A percentile compares a stretch with the other conserved stretches of the same genome.
Evolutionary conservation across 257 asterid genomes (phyloP).

Genomic region (Solanum sitiens): DNA sequence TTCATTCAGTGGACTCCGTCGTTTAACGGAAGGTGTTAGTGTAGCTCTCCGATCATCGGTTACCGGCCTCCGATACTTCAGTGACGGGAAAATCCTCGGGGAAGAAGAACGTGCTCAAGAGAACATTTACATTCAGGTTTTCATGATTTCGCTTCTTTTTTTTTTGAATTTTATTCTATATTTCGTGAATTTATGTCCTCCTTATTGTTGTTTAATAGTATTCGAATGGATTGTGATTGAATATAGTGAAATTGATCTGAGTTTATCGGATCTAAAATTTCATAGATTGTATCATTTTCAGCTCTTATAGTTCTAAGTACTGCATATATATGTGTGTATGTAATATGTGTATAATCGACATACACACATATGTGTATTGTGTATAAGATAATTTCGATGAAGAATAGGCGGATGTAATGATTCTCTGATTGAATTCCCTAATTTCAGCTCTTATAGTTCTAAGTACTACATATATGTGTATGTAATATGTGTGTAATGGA

Average conservation of each 20-base stretch:
- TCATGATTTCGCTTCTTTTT: neutral
- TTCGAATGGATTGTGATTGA: neutral
- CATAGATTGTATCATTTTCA: neutral
- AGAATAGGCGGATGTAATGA: neutral
- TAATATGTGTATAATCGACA: too few relatives aligned
- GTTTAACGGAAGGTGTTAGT: conserved; percentile 24
- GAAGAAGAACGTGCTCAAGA: conserved; percentile 94
- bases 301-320: neutral
- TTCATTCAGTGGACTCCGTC: conserved; percentile 16
- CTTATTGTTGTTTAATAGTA: neutral
- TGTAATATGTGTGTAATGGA: neutral
- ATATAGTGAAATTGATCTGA: neutral
- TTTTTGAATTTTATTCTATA: neutral
- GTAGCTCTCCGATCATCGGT: conserved; percentile 16
- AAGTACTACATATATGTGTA: neutral
- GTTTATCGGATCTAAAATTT: neutral
- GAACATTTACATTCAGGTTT: conserved; percentile 48
- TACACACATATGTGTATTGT: neutral
- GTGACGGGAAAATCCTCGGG: conserved; percentile 50
- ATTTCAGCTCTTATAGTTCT: neutral
- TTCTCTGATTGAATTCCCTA: neutral
- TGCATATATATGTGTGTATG: neutral
- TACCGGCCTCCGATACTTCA: conserved; percentile 30
- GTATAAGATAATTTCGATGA: neutral
- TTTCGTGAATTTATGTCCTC: neutral